Evolutionary conservation across 257 asterid species (phyloP), one percentile per base, ranked within the genome.

Genomic region (Plantago major): DNA sequence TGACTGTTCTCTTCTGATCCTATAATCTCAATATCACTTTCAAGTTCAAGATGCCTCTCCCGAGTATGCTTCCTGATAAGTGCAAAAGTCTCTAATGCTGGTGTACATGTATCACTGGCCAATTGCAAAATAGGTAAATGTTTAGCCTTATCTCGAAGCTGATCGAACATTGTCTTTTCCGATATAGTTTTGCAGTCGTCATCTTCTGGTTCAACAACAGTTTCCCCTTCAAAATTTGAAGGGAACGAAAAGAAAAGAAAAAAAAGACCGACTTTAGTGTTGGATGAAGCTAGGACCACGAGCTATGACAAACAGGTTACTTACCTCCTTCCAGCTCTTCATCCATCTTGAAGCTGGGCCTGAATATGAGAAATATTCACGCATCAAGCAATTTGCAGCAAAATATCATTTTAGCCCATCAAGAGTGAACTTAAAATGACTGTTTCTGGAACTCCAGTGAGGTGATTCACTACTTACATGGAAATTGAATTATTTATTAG

Each of bases 281-380:
- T 52, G 69, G 57, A 60, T 47, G 61, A 63, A 65, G 63, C 63
- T 19, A 64, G 46, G 65, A 64, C 60, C 62, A 58, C 62, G 50
- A 64, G 47, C 54, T 18, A n/a, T 46, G 60, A 70, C 63, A 59
- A 63, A 70, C 50, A 44, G 45, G 55, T 61, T 13, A 7, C 53
- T 74, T 81, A 88, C 95, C 95, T 65, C 73, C 82, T 40, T 84
- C 94, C 6, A 58, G 67, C 5, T 91, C 96, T 60, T 88, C 95
- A 22, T 79, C 92, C 64, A 88, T 62, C 58, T 82, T 78, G 87
- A 91, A 91, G 78, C 88, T 85, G 72, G 98, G 95, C 92, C 95
- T 91, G 78, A 52, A 66, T 64, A 74, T 17, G 65, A 66, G 26
- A 68, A 82, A 71, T 58, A 52, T 26, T 49, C n/a, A 65, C 72